Percentiles rank a stretch among this genome's conserved stretches.
Evolutionary conservation across 2,329 filamentous ascomycete genomes (phyloP).

Genomic region (Neonectria coccinea): DNA sequence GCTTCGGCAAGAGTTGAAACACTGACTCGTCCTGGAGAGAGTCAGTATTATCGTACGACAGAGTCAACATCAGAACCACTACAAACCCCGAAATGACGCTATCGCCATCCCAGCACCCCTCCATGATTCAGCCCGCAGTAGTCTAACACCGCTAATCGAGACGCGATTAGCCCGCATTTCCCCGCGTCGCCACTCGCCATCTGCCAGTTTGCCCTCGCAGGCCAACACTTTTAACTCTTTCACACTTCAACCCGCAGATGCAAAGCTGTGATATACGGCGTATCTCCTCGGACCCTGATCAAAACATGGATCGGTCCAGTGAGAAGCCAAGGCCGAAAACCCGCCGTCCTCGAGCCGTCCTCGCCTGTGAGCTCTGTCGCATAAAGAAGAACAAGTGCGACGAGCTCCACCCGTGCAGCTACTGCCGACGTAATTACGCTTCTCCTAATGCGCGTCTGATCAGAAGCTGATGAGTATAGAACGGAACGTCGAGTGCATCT

Average conservation of each 20-base stretch:
- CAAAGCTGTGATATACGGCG: background rate
- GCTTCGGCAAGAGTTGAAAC: background rate
- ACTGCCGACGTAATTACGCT: slow-evolving; percentile 31
- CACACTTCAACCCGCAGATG: background rate
- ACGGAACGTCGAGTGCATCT: slow-evolving; percentile 45
- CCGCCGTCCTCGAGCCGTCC: slow-evolving; percentile 54
- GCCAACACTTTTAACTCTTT: background rate
- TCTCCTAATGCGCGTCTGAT: background rate
- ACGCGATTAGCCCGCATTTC: slow-evolving; percentile 14
- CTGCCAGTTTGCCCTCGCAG: slow-evolving; percentile 7
- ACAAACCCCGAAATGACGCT: background rate
- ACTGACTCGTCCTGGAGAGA: background rate
- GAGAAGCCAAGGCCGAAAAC: slow-evolving; percentile 19
- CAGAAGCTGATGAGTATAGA: slow-evolving; percentile 18
- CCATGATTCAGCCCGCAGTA: background rate
- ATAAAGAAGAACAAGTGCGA: slow-evolving; percentile 63
- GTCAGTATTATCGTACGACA: background rate
- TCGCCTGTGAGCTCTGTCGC: slow-evolving; percentile 60
- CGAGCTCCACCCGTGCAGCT: slow-evolving; percentile 53
- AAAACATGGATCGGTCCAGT: slow-evolving; percentile 2
- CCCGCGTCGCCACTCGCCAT: slow-evolving; percentile 9
- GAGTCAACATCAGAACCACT: background rate
- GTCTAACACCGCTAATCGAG: background rate
- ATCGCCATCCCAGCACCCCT: background rate
- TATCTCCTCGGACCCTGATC: background rate